Base-by-base conservation (phyloP, 164 flowering plant species). In the Aristolochia contorta region DNA sequence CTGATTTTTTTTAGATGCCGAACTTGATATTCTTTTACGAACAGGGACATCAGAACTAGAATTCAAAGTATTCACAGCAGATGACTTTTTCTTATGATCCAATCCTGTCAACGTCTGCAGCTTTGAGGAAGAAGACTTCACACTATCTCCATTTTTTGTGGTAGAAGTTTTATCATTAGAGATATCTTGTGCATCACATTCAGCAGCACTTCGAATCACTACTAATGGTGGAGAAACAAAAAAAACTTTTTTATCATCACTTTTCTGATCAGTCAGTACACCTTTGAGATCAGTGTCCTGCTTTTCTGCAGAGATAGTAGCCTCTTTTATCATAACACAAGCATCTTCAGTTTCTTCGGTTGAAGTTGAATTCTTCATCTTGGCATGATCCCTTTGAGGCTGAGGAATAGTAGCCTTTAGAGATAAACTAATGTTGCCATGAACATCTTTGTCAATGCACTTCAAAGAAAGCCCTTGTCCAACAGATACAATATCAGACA, bases 391-490 rank as follows among this genome's bases (percentile, higher is more conserved):
- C 0, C 76, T 62, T 65, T 16, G 67, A 20, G 80, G 64, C 37
- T 12, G 72, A 24, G 87, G 80, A 58, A 65, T 48, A 68, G 73
- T 74, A 52, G 96, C 89, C 80, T 85, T 94, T 41, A 81, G 86
- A 62, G 99, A 94, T 48, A 94, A 64, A 47, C 84, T 91, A 61
- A 90, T 78, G 71, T 93, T 93, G 46, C 97, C 99, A 65, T 91
- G 85, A 62, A 86, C 81, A 79, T 94, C 99, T 62, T 80, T 86
- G 24, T 85, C 96, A 63, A 88, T 94, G 75, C 95, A 88, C 96
- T 71, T 88, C 56, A 94, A 65, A 22, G 85, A 72, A 59, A 94
- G 71, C 61, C 77, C 74, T 76, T 94, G 93, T 58, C 97, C 97
- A 25, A 91, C 56, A 63, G 97, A 81, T 57, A 94, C 76, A 47